Evolutionary conservation across 23 red algal genomes (phyloP).

Genomic region (Gracilaria gracilis): DNA sequence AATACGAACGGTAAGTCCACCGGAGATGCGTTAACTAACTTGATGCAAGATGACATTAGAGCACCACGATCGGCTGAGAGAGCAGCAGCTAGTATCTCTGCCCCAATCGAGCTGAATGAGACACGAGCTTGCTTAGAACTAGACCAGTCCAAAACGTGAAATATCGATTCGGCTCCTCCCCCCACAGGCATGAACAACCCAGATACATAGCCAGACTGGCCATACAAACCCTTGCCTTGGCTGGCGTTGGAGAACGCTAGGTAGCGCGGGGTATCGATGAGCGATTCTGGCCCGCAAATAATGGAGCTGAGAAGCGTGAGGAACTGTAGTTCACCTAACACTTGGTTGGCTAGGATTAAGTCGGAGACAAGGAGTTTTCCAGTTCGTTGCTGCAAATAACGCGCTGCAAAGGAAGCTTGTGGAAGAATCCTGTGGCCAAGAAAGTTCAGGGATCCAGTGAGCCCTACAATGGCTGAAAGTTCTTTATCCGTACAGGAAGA

Average conservation of each 20-base stretch:
- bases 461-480: neutral
- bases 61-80: conserved; percentile 21
- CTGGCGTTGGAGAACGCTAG: conserved; percentile 56
- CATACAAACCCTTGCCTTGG: conserved; percentile 38
- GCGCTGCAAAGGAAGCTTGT: neutral
- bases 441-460: neutral
- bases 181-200: conserved; percentile 37
- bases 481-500: no score
- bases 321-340: neutral
- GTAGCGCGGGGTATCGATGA: neutral
- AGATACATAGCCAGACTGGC: conserved; percentile 43
- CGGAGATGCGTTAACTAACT: neutral
- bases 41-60: neutral
- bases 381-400: neutral
- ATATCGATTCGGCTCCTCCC: conserved; percentile 6
- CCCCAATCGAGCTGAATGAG: conserved; percentile 20
- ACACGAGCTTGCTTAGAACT: conserved; percentile 33
- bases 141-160: conserved; percentile 35
- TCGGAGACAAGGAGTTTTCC: neutral
- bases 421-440: neutral
- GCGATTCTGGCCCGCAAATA: neutral
- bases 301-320: neutral
- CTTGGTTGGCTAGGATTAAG: neutral
- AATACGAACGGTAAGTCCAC: neutral
- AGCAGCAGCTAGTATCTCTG: conserved; percentile 41